phyloP scores from a whole-genome alignment of 371 early-diverging fungal genomes.

The Apophysomyces variabilis region DNA sequence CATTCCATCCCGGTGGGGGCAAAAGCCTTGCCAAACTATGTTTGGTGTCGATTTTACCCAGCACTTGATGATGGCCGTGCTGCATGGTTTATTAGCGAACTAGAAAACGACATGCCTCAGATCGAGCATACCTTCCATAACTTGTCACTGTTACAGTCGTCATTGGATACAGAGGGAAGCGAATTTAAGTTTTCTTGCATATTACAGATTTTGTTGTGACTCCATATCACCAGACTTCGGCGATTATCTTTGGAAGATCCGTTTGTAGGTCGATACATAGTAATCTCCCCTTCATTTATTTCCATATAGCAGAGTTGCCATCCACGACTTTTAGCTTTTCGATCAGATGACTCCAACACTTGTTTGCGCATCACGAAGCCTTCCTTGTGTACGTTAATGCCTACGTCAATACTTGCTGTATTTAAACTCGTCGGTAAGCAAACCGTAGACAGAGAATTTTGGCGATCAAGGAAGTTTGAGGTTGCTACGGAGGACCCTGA shows the following conservation, averaged over 20 bases:
- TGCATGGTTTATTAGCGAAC: background rate
- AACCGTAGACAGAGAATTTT: background rate
- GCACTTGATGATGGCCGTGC: conserved; percentile 2
- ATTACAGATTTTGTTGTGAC: conserved; percentile 1
- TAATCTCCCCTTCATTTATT: conserved; percentile 28
- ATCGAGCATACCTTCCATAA: background rate
- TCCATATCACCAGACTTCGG: conserved; percentile 9
- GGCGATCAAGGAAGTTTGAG: background rate
- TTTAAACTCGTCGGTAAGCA: background rate
- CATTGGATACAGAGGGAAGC: background rate
- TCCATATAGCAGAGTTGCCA: conserved; percentile 36
- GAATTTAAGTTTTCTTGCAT: conserved; percentile 1
- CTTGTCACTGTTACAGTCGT: background rate
- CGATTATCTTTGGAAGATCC: conserved; percentile 5
- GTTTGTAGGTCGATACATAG: conserved; percentile 28
- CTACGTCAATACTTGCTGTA: background rate
- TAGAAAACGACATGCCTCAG: background rate
- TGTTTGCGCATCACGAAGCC: conserved; percentile 41
- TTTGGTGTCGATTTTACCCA: conserved; percentile 14
- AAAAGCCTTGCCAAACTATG: conserved; percentile 25
- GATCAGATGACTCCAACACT: conserved; percentile 30
- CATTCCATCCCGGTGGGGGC: conserved; percentile 32
- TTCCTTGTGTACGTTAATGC: conserved; percentile 15
- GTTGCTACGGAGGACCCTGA: background rate
- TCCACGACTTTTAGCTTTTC: conserved; percentile 30